Conservation (phyloP, 352 stramenopile species). For the Phytophthora kernoviae region DNA sequence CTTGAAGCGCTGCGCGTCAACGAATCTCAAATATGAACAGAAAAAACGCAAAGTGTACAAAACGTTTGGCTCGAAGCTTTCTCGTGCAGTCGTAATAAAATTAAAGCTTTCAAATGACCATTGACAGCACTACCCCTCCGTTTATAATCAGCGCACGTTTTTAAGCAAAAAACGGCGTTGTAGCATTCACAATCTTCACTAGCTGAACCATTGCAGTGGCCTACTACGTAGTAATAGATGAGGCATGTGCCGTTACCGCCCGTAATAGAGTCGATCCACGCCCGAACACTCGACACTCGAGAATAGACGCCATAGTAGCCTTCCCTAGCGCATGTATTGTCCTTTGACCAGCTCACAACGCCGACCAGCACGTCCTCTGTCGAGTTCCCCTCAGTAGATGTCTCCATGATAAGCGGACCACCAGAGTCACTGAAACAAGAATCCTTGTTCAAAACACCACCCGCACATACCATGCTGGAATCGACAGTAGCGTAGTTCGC, state of each 20-base stretch:
- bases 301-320: constrained; percentile 58
- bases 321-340: constrained; percentile 37
- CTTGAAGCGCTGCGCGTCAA: too few species aligned
- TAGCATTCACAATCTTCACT: too few species aligned
- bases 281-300: constrained; percentile 42
- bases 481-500: constrained; percentile 26
- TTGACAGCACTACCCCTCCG: too few species aligned
- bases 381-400: neutral
- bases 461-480: constrained; percentile 54
- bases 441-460: constrained; percentile 35
- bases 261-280: constrained; percentile 37
- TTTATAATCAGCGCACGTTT: too few species aligned
- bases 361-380: constrained; percentile 39
- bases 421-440: constrained; percentile 61
- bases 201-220: too few species aligned
- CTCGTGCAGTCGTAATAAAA: too few species aligned
- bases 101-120: too few species aligned
- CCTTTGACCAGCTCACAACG: constrained; percentile 54
- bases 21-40: too few species aligned
- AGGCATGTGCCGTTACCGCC: constrained; percentile 15
- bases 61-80: too few species aligned
- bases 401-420: constrained; percentile 43
- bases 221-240: constrained; percentile 5
- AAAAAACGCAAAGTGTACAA: too few species aligned
- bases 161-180: too few species aligned